Conservation (phyloP, 768 basidiomycete genomes). For the Termitomyces sp. region DNA sequence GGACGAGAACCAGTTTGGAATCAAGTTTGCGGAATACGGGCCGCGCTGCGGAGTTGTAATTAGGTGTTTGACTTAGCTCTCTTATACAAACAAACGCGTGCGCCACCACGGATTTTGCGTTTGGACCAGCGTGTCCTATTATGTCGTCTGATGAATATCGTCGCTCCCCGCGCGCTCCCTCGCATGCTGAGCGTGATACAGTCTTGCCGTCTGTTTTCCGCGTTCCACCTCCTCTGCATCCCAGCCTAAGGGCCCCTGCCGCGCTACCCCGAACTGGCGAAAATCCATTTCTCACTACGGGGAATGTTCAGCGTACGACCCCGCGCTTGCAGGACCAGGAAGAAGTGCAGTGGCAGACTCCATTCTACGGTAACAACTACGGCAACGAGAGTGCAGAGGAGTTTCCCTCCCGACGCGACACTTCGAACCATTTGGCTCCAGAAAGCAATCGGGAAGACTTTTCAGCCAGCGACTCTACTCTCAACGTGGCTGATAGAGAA, state of each 20-base stretch:
- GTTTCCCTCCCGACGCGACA: conserved; percentile 24
- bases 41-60: conserved; percentile 4
- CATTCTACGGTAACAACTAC: conserved; percentile 21
- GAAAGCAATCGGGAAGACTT: conserved; percentile 28
- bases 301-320: conserved; percentile 8
- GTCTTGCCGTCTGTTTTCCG: not conserved
- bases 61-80: conserved; percentile 9
- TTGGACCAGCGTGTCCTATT: not conserved
- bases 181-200: not conserved
- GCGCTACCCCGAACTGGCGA: not conserved
- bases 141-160: conserved; percentile 9
- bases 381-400: conserved; percentile 21
- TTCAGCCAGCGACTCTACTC: conserved; percentile 35
- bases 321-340: conserved; percentile 13
- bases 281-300: conserved; percentile 7
- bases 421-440: conserved; percentile 7
- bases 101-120: not conserved
- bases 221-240: not conserved
- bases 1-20: conserved; percentile 47
- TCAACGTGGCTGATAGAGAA: conserved; percentile 19
- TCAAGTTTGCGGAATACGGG: conserved; percentile 44
- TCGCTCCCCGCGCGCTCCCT: not conserved
- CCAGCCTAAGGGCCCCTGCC: conserved; percentile 2
- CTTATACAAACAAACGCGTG: conserved; percentile 13
- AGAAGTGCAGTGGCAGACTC: conserved; percentile 27